phyloP scores from a whole-genome alignment of 208 protist species.

The Leishmania martiniquensis region DNA sequence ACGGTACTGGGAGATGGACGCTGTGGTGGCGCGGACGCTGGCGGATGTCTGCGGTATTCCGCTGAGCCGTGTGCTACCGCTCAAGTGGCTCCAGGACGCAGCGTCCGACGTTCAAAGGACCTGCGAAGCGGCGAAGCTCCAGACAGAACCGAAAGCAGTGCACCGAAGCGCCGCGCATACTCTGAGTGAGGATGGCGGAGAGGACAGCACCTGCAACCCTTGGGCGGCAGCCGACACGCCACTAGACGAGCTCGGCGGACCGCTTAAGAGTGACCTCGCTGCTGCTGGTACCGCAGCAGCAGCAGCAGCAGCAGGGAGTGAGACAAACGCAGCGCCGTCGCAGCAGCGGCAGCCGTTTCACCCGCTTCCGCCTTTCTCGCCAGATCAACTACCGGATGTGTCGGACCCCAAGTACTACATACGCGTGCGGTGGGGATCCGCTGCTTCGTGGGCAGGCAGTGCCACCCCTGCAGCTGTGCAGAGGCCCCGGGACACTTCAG shows the following conservation, averaged over 20 bases:
- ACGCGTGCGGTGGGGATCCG: conserved; percentile 7
- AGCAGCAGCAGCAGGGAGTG: not conserved
- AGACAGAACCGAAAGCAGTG: not conserved
- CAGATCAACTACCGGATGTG: conserved; percentile 31
- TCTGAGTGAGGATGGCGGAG: not conserved
- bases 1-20: conserved; percentile 29
- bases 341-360: conserved; percentile 8
- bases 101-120: conserved; percentile 9
- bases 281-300: too few relatives aligned
- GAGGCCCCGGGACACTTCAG: not conserved
- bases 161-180: not conserved
- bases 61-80: conserved; percentile 25
- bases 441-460: not conserved
- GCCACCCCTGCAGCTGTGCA: not conserved
- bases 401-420: conserved; percentile 30
- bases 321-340: not conserved
- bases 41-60: conserved; percentile 31
- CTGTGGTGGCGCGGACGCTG: conserved; percentile 22
- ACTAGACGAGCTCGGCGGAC: conserved; percentile 12
- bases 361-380: conserved; percentile 24
- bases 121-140: not conserved
- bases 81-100: conserved; percentile 44
- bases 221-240: conserved; percentile 14
- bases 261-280: conserved; percentile 10
- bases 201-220: not conserved